Evolutionary conservation across 1,284 basidiomycete genomes (phyloP).

Genomic region (Papiliotrema fonsecae): DNA sequence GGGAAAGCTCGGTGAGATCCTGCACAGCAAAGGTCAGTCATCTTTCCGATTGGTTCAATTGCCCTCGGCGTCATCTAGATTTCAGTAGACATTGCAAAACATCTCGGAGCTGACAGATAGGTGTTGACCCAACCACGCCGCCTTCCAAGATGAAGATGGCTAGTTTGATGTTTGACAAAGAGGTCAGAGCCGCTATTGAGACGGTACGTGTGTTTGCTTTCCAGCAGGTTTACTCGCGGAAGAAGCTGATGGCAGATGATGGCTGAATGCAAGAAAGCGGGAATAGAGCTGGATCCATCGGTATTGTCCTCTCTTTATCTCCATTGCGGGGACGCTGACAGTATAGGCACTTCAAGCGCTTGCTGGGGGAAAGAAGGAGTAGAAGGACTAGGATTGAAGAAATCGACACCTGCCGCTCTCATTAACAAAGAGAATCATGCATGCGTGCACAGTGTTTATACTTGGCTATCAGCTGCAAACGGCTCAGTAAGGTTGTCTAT

Average conservation of each 20-base stretch:
- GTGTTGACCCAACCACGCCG: neutral
- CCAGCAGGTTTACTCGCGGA: neutral
- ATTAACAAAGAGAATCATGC: too few relatives aligned
- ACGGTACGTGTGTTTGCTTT: neutral
- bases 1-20: neutral
- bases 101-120: neutral
- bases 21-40: neutral
- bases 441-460: too few relatives aligned
- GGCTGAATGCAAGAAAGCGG: neutral
- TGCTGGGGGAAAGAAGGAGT: too few relatives aligned
- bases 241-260: neutral
- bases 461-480: too few relatives aligned
- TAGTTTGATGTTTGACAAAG: neutral
- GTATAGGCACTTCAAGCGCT: too few relatives aligned
- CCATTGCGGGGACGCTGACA: conserved; percentile 11
- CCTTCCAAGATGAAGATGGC: neutral
- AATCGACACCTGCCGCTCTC: too few relatives aligned
- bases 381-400: too few relatives aligned
- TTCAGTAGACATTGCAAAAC: too few relatives aligned
- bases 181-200: neutral
- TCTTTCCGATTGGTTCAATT: neutral
- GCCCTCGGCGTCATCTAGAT: too few relatives aligned
- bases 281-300: neutral
- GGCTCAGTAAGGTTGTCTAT: too few relatives aligned
- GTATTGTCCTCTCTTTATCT: conserved; percentile 7